Base-by-base conservation (phyloP, 768 basidiomycete genomes). In the Gautieria morchelliformis region DNA sequence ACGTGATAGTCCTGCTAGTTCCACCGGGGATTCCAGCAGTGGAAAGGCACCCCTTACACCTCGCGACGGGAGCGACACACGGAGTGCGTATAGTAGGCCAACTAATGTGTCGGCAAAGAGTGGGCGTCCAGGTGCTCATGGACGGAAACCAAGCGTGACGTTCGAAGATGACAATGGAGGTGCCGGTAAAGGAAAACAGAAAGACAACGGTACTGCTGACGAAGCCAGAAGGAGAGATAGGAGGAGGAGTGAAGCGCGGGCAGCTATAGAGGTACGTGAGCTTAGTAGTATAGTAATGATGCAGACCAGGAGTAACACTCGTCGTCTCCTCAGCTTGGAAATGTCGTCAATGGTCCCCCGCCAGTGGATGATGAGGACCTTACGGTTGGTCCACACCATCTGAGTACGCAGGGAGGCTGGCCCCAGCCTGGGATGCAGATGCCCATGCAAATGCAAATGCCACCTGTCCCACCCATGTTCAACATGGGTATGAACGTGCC, bases 11-110 rank as follows among this genome's bases (percentile, higher is more conserved):
- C 89, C 89, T 12, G 85, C 85, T 12, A 91, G 89, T 66, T 92
- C 89, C 32, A 89, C 85, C 14, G 89, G 89, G 7, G 89, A 86
- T 65, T 90, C 89, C 59, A 91, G 87, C 60, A 87, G 83, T 63
- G 86, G 87, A 15, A 74, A 83, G 15, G 77, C 79, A 17, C 90
- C 89, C 11, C 72, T 85, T 48, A 92, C 90, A 15, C 90, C 89
- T 4, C 72, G 78, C 41, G 89, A 90, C 64, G 89, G 87, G 24
- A 89, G 87, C 62, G 89, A 91, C 35, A 54, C 45, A 17, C 33
- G 58, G 24, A 52, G 55, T 20, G 19, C 32, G 27, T 39, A 51
- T 30, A 40, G 55, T 27, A 33, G 30, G 35, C 52, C 44, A 27
- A 30, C 41, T 49, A n/a, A 27, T 5, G 37, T 39, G 30, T 44